Evolutionary conservation across 2,329 filamentous ascomycete species (phyloP).

Genomic region (Venturia nashicola): DNA sequence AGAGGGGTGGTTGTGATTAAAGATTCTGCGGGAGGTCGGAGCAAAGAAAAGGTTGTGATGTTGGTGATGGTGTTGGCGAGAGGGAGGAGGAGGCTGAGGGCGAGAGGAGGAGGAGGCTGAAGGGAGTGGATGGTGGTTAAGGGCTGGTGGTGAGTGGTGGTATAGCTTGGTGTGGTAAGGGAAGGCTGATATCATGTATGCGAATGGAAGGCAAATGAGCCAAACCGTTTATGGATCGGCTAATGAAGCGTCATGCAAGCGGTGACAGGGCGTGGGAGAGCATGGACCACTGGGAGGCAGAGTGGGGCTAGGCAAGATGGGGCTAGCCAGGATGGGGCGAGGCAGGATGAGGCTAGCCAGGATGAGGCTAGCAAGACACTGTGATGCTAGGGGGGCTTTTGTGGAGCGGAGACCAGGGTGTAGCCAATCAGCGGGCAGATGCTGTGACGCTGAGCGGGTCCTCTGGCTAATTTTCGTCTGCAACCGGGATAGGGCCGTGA

Average conservation of each 20-base stretch:
- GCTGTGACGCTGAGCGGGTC: no score
- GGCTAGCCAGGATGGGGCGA: no score
- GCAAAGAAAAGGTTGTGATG: not conserved
- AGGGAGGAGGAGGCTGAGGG: not conserved
- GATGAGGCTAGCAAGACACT: conserved; percentile 8
- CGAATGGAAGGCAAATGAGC: not conserved
- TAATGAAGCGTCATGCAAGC: conserved; percentile 5
- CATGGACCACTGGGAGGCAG: conserved; percentile 4
- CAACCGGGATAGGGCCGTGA: conserved; percentile 1
- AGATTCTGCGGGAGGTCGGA: not conserved
- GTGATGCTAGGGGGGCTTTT: conserved; percentile 6
- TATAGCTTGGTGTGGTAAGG: conserved; percentile 2
- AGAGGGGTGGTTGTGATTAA: not conserved
- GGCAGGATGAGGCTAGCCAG: no score
- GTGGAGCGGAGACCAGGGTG: not conserved
- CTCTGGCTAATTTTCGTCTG: conserved; percentile 4
- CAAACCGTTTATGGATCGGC: not conserved
- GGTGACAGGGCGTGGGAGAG: conserved; percentile 4
- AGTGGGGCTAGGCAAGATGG: conserved; percentile 10
- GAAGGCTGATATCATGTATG: conserved; percentile 10
- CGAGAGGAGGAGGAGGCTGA: not conserved
- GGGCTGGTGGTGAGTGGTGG: not conserved
- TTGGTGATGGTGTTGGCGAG: not conserved
- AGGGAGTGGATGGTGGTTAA: not conserved
- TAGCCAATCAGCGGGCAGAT: no score